Conservation (phyloP, 2,329 filamentous ascomycete genomes). For the Fusarium xyrophilum region DNA sequence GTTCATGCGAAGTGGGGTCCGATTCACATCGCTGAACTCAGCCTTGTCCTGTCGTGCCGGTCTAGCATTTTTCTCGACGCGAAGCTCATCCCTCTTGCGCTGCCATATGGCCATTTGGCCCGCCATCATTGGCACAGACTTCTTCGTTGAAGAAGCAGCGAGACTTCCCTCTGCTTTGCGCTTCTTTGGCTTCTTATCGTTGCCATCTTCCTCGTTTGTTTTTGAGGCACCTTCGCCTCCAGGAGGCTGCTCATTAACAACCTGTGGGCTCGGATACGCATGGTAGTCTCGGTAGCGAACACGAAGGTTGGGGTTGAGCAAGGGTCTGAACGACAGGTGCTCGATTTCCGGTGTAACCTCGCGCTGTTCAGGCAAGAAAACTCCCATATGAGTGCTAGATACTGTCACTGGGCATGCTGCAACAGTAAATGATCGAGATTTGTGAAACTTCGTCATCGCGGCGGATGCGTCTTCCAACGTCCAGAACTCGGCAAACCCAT, state of each 20-base stretch:
- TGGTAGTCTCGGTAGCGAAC: slow-evolving; percentile 80
- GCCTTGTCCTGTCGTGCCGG: slow-evolving; percentile 1
- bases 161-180: slow-evolving; percentile 56
- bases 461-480: slow-evolving; percentile 77
- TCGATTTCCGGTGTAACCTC: slow-evolving; percentile 61
- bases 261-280: slow-evolving; percentile 71
- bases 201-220: slow-evolving; percentile 37
- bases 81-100: slow-evolving; percentile 53
- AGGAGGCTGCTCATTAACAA: slow-evolving; percentile 62
- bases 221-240: slow-evolving; percentile 43
- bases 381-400: slow-evolving; percentile 82
- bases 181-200: slow-evolving; percentile 58
- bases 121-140: slow-evolving; percentile 53
- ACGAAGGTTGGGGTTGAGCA: slow-evolving; percentile 71
- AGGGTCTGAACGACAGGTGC: slow-evolving; percentile 71
- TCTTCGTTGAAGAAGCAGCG: slow-evolving; percentile 45
- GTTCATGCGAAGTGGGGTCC: slow-evolving; percentile 35
- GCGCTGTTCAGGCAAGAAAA: slow-evolving; percentile 78
- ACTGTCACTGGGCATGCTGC: slow-evolving; percentile 74
- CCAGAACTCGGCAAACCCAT: slow-evolving; percentile 85
- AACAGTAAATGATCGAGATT: slow-evolving; percentile 78
- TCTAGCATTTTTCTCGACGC: slow-evolving; percentile 29
- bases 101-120: slow-evolving; percentile 56
- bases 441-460: slow-evolving; percentile 74
- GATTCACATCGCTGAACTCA: slow-evolving; percentile 25